A percentile compares a stretch with the other conserved stretches of the same genome.
These are phyloP conservation scores for Elaeagnus macrophylla DNA, from an alignment of 306 rosid genomes.

Conservation along the genomic window DNA sequence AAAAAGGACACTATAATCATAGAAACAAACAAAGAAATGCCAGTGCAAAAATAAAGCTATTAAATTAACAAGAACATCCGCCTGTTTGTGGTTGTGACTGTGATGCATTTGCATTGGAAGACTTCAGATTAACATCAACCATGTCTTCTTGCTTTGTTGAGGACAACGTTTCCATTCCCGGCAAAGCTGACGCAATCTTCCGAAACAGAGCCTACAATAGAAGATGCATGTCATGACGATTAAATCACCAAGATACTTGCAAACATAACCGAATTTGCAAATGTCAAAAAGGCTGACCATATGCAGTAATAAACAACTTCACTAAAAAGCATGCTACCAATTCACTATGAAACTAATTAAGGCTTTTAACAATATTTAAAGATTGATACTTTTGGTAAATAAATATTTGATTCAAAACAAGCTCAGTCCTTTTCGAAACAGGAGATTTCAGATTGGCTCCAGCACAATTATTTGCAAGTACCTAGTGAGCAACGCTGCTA, in stretches of 20 bases:
- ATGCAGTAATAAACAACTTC: neutral
- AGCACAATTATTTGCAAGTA: neutral
- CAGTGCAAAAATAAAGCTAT: neutral
- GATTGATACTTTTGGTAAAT: neutral
- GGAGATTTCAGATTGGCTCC: neutral
- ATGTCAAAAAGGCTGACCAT: neutral
- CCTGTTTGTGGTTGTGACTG: constrained; percentile 51
- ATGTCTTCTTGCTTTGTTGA: constrained; percentile 81
- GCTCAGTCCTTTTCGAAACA: neutral
- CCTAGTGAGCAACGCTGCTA: too few relatives aligned
- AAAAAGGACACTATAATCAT: constrained; percentile 4
- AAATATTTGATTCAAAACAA: neutral
- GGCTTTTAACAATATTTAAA: neutral
- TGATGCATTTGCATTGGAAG: constrained; percentile 34
- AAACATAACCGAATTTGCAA: neutral
- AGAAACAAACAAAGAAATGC: neutral
- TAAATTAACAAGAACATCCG: constrained; percentile 57
- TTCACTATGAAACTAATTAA: neutral
- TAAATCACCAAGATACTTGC: neutral
- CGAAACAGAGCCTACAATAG: constrained; percentile 61
- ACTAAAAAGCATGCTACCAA: neutral
- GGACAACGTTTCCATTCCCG: constrained; percentile 86
- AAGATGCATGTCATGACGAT: neutral
- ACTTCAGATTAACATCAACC: constrained; percentile 83
- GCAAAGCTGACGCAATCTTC: constrained; percentile 88